These are phyloP conservation scores for Hygrophoropsis aurantiaca DNA, from an alignment of 768 basidiomycete species.

Conservation along the genomic window DNA sequence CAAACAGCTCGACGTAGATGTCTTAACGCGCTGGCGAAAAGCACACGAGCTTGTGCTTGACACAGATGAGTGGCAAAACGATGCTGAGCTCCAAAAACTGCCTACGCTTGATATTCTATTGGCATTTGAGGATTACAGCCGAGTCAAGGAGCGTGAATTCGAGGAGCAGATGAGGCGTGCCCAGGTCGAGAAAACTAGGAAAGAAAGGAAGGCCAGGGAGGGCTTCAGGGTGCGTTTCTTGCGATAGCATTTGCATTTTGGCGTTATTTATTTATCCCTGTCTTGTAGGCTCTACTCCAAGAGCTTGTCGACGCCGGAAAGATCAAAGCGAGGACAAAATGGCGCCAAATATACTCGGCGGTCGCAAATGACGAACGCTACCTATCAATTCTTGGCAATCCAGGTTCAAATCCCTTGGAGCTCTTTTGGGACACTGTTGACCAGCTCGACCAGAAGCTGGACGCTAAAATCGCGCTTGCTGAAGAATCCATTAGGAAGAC, in stretches of 20 bases:
- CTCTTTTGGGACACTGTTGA: constrained; percentile 96
- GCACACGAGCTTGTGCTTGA: constrained; percentile 76
- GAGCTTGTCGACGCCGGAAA: constrained; percentile 65
- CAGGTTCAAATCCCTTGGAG: constrained; percentile 93
- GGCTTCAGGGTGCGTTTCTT: constrained; percentile 71
- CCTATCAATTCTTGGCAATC: constrained; percentile 83
- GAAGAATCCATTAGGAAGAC: constrained; percentile 56
- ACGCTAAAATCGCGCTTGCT: constrained; percentile 70
- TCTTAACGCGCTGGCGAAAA: constrained; percentile 89
- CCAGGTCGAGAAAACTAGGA: constrained; percentile 81
- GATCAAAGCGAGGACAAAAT: constrained; percentile 82
- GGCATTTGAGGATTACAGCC: constrained; percentile 92
- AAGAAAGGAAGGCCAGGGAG: constrained; percentile 88
- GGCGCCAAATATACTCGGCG: constrained; percentile 83
- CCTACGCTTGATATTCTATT: constrained; percentile 91
- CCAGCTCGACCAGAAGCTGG: constrained; percentile 80
- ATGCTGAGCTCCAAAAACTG: constrained; percentile 75
- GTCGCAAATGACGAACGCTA: constrained; percentile 84
- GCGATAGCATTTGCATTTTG: not conserved
- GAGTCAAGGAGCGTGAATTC: constrained; percentile 86
- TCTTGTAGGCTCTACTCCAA: constrained; percentile 63
- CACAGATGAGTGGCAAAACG: constrained; percentile 76
- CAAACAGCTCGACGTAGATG: constrained; percentile 85
- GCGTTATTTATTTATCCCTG: not conserved
- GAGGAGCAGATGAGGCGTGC: constrained; percentile 81